Conservation (phyloP, 129 eudicot genomes). For the Chrysanthemum lavandulifolium region DNA sequence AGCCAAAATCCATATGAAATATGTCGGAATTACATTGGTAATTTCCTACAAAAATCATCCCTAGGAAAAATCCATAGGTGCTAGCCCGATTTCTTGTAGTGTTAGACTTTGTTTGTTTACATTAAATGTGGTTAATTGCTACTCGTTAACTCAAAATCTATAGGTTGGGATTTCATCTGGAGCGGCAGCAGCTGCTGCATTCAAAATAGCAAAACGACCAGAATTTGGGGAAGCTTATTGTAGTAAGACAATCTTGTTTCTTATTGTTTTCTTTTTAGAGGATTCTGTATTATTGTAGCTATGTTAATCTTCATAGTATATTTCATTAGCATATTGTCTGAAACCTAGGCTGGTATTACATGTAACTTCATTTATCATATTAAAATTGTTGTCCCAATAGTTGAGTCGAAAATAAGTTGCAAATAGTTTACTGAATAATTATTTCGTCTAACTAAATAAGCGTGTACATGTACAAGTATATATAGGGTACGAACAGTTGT, state of each 20-base stretch:
- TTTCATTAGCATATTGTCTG: neutral
- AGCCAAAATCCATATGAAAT: no score
- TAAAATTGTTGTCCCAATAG: no score
- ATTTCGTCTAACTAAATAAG: no score
- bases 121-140: no score
- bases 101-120: neutral
- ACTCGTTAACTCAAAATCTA: neutral
- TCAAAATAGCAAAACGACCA: conserved; percentile 51
- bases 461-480: no score
- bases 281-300: neutral
- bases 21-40: no score
- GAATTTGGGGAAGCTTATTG: conserved; percentile 71
- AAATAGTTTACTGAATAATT: no score
- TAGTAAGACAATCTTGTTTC: conserved; percentile 42
- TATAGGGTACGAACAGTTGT: no score
- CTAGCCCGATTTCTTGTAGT: neutral
- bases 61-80: no score
- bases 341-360: neutral
- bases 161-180: conserved; percentile 78
- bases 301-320: neutral
- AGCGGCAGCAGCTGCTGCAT: conserved; percentile 76
- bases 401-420: no score
- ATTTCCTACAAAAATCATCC: no score
- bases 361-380: neutral
- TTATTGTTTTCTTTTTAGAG: no score